phyloP scores from a whole-genome alignment of 2,329 filamentous ascomycete genomes.

The Diaporthe caulivora region DNA sequence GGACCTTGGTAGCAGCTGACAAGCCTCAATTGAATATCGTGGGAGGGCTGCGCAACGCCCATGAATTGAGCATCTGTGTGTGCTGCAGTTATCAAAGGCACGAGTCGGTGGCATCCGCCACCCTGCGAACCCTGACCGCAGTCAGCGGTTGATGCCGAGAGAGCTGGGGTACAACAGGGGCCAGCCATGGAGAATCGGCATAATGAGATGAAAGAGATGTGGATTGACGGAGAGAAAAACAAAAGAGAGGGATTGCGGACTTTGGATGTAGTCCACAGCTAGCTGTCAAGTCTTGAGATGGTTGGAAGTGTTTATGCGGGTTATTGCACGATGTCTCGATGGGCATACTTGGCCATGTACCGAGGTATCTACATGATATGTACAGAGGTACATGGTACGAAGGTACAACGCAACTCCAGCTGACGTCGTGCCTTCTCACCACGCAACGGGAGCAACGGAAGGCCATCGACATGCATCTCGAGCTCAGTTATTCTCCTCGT shows the following conservation, averaged over 20 bases:
- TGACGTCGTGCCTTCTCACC: background rate
- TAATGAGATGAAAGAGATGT: background rate
- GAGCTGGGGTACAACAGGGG: background rate
- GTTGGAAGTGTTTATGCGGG: no score
- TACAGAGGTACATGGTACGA: no score
- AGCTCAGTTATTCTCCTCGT: no score
- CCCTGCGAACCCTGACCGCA: background rate
- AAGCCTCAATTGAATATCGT: background rate
- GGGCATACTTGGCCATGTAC: background rate
- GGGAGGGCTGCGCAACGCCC: background rate
- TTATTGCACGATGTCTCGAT: background rate
- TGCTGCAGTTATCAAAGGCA: background rate
- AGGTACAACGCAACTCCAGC: background rate
- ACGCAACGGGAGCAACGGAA: no score
- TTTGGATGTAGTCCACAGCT: background rate
- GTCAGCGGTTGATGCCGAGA: slow-evolving; percentile 12
- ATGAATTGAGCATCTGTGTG: background rate
- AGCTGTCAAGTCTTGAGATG: no score
- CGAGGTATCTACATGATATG: background rate
- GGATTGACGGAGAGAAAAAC: slow-evolving; percentile 1
- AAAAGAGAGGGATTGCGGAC: background rate
- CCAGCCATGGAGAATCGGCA: slow-evolving; percentile 5
- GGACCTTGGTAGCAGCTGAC: background rate
- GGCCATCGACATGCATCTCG: no score
- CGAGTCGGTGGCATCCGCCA: background rate